Base-by-base conservation (phyloP, 2,329 filamentous ascomycete genomes). In the Chrysosphaeria jannelii region DNA sequence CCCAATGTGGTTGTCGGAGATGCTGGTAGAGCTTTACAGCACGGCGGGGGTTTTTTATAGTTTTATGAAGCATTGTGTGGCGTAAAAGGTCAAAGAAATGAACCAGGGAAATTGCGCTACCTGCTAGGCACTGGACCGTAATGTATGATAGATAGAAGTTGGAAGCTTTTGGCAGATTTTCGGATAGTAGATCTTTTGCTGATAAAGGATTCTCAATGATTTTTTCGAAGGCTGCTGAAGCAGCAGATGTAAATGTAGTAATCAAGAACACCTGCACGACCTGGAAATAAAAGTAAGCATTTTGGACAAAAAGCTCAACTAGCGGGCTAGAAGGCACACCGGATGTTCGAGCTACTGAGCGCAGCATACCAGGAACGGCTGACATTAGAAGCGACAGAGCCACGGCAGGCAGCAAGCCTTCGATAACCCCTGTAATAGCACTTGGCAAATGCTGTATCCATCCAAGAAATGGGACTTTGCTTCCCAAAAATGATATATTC, bases 71-170 rank as follows among this genome's bases (percentile, higher is more conserved):
- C 3, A 75, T 33, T 6, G 34, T 26, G 23, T 43, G 40, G 12
- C 36, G 34, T 24, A 41, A 28, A 4, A 57, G 31, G 18, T 65
- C 58, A 38, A 70, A 69, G 24, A 79, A 40, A 27, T 79, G 71
- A 19, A 79, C 55, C 8, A 90, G 43, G 8, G 67, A 61, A 25
- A 62, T 56, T 1, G 69, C 56, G n/a, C 74, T 67, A 31, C 79
- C 61, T 0, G 64, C 68, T 23, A 89, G 48, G 23, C 75, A 78
- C 41, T 90, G 76, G 1, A 90, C 51, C 19, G 89, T 62, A 33
- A 90, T 79, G 46, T 88, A 90, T 0, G 64, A 66, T 10, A 79
- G 55, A 38, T 76, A 81, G 37, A 78, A 78, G 40, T 74, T 79
- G 25, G 68, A 70, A 1, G 67, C 65, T 22, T 51, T 57, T 4